Evolutionary conservation across 257 asterid genomes (phyloP).

Genomic region (Ajuga chamaepitys): DNA sequence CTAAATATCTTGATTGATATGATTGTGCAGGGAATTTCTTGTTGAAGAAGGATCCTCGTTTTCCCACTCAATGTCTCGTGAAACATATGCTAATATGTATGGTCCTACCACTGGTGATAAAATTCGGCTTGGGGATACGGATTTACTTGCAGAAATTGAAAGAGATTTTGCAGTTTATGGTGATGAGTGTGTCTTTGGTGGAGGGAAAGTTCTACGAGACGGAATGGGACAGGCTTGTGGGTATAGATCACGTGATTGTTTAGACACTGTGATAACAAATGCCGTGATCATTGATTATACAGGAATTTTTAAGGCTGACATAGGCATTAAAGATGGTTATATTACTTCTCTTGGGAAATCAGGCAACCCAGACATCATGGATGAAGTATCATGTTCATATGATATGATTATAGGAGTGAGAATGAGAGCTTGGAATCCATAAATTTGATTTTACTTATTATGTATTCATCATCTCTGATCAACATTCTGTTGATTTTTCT

Average conservation of each 20-base stretch:
- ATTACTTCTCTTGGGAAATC: constrained; percentile 72
- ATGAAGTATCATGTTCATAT: constrained; percentile 25
- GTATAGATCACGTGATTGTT: constrained; percentile 39
- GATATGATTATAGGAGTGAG: constrained; percentile 78
- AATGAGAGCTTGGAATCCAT: constrained; percentile 20
- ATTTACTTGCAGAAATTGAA: constrained; percentile 80
- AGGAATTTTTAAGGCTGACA: constrained; percentile 87
- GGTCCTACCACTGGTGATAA: constrained; percentile 92
- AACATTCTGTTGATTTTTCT: constrained; percentile 8
- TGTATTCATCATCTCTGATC: constrained; percentile 4
- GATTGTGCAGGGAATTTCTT: constrained; percentile 59
- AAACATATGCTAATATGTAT: constrained; percentile 76
- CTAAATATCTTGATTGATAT: constrained; percentile 15
- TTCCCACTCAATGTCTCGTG: constrained; percentile 50
- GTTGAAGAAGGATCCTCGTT: constrained; percentile 54
- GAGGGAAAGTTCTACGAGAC: constrained; percentile 89
- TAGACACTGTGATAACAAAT: constrained; percentile 92
- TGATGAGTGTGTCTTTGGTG: constrained; percentile 96
- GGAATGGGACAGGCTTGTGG: constrained; percentile 97
- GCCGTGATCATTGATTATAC: constrained; percentile 83
- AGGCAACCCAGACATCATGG: constrained; percentile 89
- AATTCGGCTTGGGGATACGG: constrained; percentile 89
- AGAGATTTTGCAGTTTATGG: constrained; percentile 67
- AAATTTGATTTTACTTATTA: not conserved
- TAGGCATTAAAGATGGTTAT: constrained; percentile 79